Base-by-base conservation (phyloP, 192 early-diverging fungal genomes). In the Coemansia sp. region DNA sequence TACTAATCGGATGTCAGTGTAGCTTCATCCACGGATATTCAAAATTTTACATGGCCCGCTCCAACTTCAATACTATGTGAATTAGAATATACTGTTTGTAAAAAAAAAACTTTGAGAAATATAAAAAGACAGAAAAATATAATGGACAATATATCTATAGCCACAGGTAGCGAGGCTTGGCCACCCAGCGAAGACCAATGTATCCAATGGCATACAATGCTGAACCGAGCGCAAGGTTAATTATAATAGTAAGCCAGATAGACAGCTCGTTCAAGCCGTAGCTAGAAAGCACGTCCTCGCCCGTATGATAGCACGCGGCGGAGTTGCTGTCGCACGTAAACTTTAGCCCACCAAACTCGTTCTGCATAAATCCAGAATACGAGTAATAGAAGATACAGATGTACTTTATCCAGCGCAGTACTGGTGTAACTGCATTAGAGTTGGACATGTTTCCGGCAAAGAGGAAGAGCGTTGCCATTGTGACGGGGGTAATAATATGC, bases 361-460 rank as follows among this genome's bases (percentile, higher is more conserved):
- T 82, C 31, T 71, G 70, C 46, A 64, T 60, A 28, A 82, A 59
- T 0, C 58, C 80, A 26, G 71, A 61, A 26, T 77, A 82, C 1
- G 64, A 55, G 37, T 77, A 77, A 23, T 59, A 59, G 45, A 66
- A 70, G 18, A 68, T 63, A n/a, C 68, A 68, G 3, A 82, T 31
- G 48, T 68, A 82, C 58, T 68, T 69, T 6, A 82, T 62, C 80
- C 80, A 82, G 18, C 71, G 57, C 34, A 76, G 63, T 34, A 74
- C 73, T 1, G 74, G 80, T 15, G 80, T 77, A 7, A 82, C 65
- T 3, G 67, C 65, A 20, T 68, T 48, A 35, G 68, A 29, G 30
- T 77, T 74, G 25, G 66, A 61, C 67, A 82, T 39, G 30, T 77
- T 74, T 8, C 74, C 80, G 7, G 66, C 68, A 64, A 68, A 82